Base-by-base conservation (phyloP, 2,329 filamentous ascomycete species). In the Xylaria sp. region DNA sequence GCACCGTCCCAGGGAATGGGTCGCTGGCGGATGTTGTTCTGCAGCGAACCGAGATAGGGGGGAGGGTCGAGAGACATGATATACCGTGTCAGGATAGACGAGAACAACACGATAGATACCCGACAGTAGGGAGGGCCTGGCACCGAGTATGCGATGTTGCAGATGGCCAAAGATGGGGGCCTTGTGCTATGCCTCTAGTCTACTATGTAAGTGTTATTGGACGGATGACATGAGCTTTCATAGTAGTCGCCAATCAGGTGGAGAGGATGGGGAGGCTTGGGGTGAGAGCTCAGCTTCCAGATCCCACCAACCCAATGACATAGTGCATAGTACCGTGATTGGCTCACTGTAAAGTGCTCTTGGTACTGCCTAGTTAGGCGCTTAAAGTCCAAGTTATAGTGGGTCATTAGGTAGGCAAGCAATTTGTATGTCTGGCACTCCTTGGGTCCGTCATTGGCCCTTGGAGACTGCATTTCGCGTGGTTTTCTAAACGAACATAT, bases 1-100 rank as follows among this genome's bases (percentile, higher is more conserved):
- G 95, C 94, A 77, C 95, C 95, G 82, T 98, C 95, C 96, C 96
- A 99, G 68, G 95, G 94, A 83, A 99, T 97, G 74, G 94, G 94
- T 75, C 96, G 90, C 79, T 93, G 92, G 79, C 96, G 93, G 81
- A 98, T 97, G 86, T 98, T 98, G 89, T 93, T 97, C 85, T 97
- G 94, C 75, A 98, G 88, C 75, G 94, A 95, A 79, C 84, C 84
- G 67, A 90, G 90, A 82, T 98, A 98, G 69, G 93, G 92, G 69
- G 94, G 94, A 75, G 94, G 92, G 80, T 98, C 94, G 81, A 97
- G 89, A 80, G 94, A 95, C 94, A 98, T 98, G 76, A 62, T 76
- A 76, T 63, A 59, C 55, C 48, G 56, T 55, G 63, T 54, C 48
- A 72, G 74, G 34, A 70, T 70, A 72, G 70, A 67, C 57, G 61